These are phyloP conservation scores for Phylloporus arenicola DNA, from an alignment of 768 basidiomycete genomes.

Conservation along the genomic window DNA sequence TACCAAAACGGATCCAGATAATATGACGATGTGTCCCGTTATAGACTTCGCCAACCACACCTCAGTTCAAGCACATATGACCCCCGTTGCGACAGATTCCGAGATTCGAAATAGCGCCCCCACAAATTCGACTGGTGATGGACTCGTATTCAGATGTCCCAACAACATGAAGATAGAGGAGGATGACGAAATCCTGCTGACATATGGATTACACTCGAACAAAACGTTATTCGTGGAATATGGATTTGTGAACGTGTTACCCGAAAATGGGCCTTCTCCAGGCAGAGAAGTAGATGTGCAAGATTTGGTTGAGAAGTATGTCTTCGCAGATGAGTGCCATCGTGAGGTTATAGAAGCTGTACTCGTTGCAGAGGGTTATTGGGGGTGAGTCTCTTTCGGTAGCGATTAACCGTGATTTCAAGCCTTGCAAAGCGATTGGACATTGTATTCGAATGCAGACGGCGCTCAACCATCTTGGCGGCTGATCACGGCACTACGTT, in stretches of 20 bases:
- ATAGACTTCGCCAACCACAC: conserved; percentile 89
- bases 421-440: conserved; percentile 62
- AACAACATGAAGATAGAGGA: conserved; percentile 34
- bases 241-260: conserved; percentile 62
- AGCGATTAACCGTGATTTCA: not conserved
- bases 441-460: conserved; percentile 53
- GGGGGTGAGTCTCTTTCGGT: conserved; percentile 55
- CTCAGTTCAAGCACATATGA: conserved; percentile 37
- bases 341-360: conserved; percentile 46
- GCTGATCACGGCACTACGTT: conserved; percentile 63
- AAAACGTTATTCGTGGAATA: conserved; percentile 81
- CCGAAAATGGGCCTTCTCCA: conserved; percentile 23
- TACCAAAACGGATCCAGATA: conserved; percentile 53
- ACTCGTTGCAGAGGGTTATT: conserved; percentile 66
- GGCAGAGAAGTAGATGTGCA: conserved; percentile 63
- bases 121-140: conserved; percentile 34
- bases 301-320: conserved; percentile 44
- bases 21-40: conserved; percentile 83
- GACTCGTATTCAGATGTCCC: conserved; percentile 50
- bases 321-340: conserved; percentile 38
- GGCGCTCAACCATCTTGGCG: conserved; percentile 79
- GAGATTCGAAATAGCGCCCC: conserved; percentile 36
- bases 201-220: conserved; percentile 79
- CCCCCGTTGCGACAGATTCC: conserved; percentile 34
- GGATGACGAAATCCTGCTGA: conserved; percentile 67